phyloP scores from a whole-genome alignment of 2,329 filamentous ascomycete genomes.

The Stylonectria norvegica region DNA sequence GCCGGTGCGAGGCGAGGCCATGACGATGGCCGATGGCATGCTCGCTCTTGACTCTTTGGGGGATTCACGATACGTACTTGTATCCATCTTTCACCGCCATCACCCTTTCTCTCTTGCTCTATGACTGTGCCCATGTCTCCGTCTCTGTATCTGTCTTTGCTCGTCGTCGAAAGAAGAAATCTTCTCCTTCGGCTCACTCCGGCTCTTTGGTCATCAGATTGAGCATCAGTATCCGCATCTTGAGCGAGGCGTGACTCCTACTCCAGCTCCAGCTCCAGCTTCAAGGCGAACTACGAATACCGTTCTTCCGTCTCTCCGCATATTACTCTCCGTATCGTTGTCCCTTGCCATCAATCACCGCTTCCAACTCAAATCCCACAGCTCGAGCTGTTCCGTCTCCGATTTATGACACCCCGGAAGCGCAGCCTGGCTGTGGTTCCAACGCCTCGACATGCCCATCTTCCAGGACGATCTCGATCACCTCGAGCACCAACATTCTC shows the following conservation, averaged over 20 bases:
- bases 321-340: no score
- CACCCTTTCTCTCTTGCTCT: no score
- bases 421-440: constrained; percentile 33
- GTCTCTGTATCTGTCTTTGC: no score
- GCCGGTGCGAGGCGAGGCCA: no score
- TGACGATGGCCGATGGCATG: no score
- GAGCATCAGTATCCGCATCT: constrained; percentile 1
- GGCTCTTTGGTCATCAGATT: neutral
- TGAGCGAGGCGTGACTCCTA: constrained; percentile 6
- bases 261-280: constrained; percentile 10
- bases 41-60: no score
- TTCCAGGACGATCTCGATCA: constrained; percentile 51
- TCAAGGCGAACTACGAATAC: constrained; percentile 1
- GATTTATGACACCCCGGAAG: constrained; percentile 21
- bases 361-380: neutral
- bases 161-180: no score
- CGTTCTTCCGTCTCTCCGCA: constrained; percentile 9
- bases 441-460: constrained; percentile 50
- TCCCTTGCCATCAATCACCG: no score
- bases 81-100: no score
- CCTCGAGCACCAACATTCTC: constrained; percentile 22
- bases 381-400: constrained; percentile 5
- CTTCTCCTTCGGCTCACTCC: no score
- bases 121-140: no score
- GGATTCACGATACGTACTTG: no score